Evolutionary conservation across 306 rosid species (phyloP).

Genomic region (Crataegus laevigata): DNA sequence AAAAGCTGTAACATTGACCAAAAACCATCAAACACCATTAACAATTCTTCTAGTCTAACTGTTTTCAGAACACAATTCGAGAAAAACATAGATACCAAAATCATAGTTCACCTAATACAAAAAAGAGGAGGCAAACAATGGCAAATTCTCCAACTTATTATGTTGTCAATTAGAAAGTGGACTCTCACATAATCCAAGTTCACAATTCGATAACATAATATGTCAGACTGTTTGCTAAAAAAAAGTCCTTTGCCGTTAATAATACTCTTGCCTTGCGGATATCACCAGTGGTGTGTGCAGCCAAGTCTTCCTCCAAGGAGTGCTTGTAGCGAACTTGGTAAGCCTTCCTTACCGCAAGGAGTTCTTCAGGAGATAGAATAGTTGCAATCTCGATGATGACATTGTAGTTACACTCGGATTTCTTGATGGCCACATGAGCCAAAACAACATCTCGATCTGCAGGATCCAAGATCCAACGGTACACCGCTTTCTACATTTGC

Average conservation of each 20-base stretch:
- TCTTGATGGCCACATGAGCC: slow-evolving; percentile 51
- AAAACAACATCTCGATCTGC: slow-evolving; percentile 65
- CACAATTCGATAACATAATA: neutral
- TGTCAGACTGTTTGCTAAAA: neutral
- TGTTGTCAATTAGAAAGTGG: neutral
- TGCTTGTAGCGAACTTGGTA: too few relatives aligned
- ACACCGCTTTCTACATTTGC: slow-evolving; percentile 55
- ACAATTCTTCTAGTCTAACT: neutral
- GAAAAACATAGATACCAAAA: too few relatives aligned
- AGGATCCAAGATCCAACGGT: slow-evolving; percentile 70
- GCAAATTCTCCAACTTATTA: neutral
- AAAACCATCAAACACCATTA: neutral
- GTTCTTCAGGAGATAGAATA: too few relatives aligned
- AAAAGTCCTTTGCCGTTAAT: neutral
- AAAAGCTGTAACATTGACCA: slow-evolving; percentile 39
- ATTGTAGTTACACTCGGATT: too few relatives aligned
- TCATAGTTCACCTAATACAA: too few relatives aligned
- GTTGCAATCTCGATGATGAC: too few relatives aligned
- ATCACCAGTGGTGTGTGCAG: too few relatives aligned
- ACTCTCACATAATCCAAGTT: neutral
- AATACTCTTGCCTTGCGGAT: too few relatives aligned
- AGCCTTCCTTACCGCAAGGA: too few relatives aligned
- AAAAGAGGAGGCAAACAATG: too few relatives aligned
- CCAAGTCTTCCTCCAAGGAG: slow-evolving; percentile 87
- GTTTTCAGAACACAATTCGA: too few relatives aligned